A percentile compares a stretch with the other conserved stretches of the same genome.
These are phyloP conservation scores for Limonium bicolor DNA, from an alignment of 148 eudicot species.

Conservation along the genomic window DNA sequence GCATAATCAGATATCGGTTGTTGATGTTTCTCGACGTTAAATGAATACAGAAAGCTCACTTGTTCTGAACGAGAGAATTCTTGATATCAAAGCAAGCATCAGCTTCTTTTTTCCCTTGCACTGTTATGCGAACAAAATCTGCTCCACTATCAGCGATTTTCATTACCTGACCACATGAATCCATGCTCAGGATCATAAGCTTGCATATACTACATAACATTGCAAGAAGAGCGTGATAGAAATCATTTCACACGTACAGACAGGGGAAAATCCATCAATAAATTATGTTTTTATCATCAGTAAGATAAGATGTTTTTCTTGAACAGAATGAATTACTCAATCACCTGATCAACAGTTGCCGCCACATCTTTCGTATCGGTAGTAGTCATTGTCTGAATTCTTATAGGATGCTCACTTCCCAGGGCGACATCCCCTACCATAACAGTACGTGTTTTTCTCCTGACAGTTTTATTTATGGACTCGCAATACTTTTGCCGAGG, in stretches of 20 bases:
- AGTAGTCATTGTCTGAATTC: constrained; percentile 96
- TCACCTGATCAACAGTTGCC: constrained; percentile 68
- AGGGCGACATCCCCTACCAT: constrained; percentile 91
- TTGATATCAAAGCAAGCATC: constrained; percentile 96
- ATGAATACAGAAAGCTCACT: constrained; percentile 39
- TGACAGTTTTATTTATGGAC: constrained; percentile 60
- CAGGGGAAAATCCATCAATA: background rate
- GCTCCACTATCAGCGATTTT: constrained; percentile 93
- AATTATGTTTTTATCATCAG: background rate
- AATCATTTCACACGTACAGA: no score
- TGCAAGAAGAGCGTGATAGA: no score
- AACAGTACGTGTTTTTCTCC: constrained; percentile 87
- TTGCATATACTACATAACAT: no score
- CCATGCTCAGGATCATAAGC: no score
- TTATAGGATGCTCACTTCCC: constrained; percentile 94
- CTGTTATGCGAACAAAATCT: constrained; percentile 88
- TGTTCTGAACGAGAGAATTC: constrained; percentile 86
- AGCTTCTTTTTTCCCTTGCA: constrained; percentile 95
- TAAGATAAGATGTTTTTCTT: no score
- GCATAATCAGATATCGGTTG: no score
- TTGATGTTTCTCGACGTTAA: no score
- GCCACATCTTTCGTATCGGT: constrained; percentile 92
- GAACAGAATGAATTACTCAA: background rate
- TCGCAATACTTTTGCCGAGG: constrained; percentile 94
- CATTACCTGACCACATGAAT: constrained; percentile 94